A percentile compares a stretch with the other conserved stretches of the same genome.
These are phyloP conservation scores for Peronospora destructor DNA, from an alignment of 352 stramenopile genomes.

Conservation along the genomic window DNA sequence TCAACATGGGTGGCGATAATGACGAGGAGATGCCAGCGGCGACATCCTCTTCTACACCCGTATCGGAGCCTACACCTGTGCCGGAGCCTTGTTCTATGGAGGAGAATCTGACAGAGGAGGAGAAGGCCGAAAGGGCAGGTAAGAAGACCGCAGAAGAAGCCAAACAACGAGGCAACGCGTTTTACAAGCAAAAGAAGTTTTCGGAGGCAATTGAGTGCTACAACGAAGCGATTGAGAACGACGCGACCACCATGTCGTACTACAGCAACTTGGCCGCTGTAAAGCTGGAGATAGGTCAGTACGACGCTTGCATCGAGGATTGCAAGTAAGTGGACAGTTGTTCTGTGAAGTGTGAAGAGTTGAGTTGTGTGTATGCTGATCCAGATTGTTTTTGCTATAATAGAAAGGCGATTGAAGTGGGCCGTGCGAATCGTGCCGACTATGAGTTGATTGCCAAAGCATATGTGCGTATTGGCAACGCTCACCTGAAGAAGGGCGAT, in stretches of 20 bases:
- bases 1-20: slow-evolving; percentile 48
- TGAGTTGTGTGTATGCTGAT: neutral
- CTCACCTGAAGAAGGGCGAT: slow-evolving; percentile 92
- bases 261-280: slow-evolving; percentile 97
- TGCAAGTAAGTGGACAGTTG: slow-evolving; percentile 64
- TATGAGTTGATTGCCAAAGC: slow-evolving; percentile 96
- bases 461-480: slow-evolving; percentile 94
- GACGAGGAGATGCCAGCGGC: slow-evolving; percentile 49
- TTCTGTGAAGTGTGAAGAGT: slow-evolving; percentile 2
- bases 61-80: slow-evolving; percentile 22
- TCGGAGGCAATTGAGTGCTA: slow-evolving; percentile 91
- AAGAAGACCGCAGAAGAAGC: slow-evolving; percentile 80
- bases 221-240: slow-evolving; percentile 92
- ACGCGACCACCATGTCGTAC: slow-evolving; percentile 96
- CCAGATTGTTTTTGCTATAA: neutral
- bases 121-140: slow-evolving; percentile 45
- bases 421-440: slow-evolving; percentile 89
- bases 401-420: slow-evolving; percentile 92
- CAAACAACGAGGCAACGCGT: slow-evolving; percentile 93
- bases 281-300: slow-evolving; percentile 94
- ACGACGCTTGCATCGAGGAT: slow-evolving; percentile 89
- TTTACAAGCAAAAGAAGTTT: slow-evolving; percentile 98
- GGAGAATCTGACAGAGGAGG: slow-evolving; percentile 82
- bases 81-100: slow-evolving; percentile 71
- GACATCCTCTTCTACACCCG: slow-evolving; percentile 18